phyloP scores from a whole-genome alignment of 148 eudicot genomes.

The Diospyros kaki region DNA sequence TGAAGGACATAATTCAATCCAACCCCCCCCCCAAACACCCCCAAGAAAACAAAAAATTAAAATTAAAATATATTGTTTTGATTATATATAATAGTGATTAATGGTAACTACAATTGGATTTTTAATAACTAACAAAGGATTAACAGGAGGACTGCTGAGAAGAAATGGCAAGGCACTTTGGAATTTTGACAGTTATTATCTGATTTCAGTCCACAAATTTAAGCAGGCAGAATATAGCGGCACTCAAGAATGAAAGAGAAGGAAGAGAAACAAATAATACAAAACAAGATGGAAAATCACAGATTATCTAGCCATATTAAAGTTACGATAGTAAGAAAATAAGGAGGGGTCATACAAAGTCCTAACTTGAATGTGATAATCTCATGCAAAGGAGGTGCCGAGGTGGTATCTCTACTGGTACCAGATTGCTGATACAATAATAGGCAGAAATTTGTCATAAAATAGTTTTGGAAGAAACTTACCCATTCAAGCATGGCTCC shows the following conservation, averaged over 20 bases:
- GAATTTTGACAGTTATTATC: too few relatives aligned
- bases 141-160: too few relatives aligned
- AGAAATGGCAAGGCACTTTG: too few relatives aligned
- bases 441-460: not conserved
- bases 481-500: constrained; percentile 98
- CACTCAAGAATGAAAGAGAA: not conserved
- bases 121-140: too few relatives aligned
- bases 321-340: not conserved
- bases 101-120: too few relatives aligned
- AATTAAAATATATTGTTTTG: too few relatives aligned
- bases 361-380: not conserved
- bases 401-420: too few relatives aligned
- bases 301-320: not conserved
- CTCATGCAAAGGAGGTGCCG: not conserved
- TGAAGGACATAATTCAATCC: too few relatives aligned
- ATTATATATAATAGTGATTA: too few relatives aligned
- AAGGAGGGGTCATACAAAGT: not conserved
- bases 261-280: not conserved
- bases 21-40: too few relatives aligned
- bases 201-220: too few relatives aligned
- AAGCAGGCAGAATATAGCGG: not conserved
- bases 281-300: not conserved
- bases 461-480: constrained; percentile 15
- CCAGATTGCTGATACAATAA: not conserved
- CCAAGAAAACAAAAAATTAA: too few relatives aligned